Evolutionary conservation across 257 asterid species (phyloP).

Genomic region (Plantago ovata): DNA sequence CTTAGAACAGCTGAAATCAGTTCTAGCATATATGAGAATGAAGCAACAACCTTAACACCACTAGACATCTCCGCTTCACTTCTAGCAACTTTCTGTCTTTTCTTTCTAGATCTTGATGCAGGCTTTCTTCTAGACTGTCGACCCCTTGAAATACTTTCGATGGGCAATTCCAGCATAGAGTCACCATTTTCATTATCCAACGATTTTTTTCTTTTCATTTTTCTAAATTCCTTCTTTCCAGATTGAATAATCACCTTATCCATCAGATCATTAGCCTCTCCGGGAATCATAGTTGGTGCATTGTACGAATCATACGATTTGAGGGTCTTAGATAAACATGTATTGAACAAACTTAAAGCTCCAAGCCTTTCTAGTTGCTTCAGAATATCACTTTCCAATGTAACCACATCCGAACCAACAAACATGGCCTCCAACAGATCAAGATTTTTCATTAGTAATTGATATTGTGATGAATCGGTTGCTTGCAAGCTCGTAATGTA

Average conservation of each 20-base stretch:
- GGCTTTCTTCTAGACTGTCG: conserved; percentile 25
- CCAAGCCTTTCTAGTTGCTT: conserved; percentile 69
- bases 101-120: conserved; percentile 35
- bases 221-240: conserved; percentile 51
- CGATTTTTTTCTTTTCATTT: conserved; percentile 43
- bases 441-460: conserved; percentile 65
- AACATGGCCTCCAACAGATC: conserved; percentile 58
- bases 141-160: conserved; percentile 17
- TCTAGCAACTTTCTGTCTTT: conserved; percentile 43
- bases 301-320: conserved; percentile 28
- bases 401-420: conserved; percentile 42
- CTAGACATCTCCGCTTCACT: conserved; percentile 75
- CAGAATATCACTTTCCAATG: conserved; percentile 69
- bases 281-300: conserved; percentile 30
- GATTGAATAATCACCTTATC: conserved; percentile 48
- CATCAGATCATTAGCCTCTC: conserved; percentile 24
- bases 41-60: conserved; percentile 74
- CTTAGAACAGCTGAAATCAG: conserved; percentile 18
- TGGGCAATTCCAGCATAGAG: conserved; percentile 18
- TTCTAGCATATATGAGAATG: conserved; percentile 13
- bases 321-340: conserved; percentile 45
- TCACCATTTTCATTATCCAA: conserved; percentile 22
- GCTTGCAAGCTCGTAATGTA: conserved; percentile 34
- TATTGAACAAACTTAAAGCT: conserved; percentile 64
- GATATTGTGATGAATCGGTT: conserved; percentile 41